These are phyloP conservation scores for Aristolochia contorta DNA, from an alignment of 164 flowering plant species.

Conservation along the genomic window DNA sequence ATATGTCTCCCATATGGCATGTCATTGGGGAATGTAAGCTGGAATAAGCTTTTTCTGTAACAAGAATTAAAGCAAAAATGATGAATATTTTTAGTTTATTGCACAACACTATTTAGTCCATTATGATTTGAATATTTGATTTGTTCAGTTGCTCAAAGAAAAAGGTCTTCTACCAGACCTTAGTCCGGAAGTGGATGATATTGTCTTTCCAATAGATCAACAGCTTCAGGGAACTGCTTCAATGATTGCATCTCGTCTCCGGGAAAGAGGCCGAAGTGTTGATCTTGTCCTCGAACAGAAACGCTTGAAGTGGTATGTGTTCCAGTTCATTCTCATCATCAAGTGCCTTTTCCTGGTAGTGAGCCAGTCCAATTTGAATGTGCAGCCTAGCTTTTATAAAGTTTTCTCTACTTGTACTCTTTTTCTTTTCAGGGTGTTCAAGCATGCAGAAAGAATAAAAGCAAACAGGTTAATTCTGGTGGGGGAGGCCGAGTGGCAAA, in stretches of 20 bases:
- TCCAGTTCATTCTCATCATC: background rate
- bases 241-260: constrained; percentile 53
- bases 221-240: constrained; percentile 81
- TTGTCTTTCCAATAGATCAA: constrained; percentile 68
- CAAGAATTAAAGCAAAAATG: no score
- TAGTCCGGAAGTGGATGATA: constrained; percentile 55
- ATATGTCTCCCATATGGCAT: no score
- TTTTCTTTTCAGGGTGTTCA: constrained; percentile 56
- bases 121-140: background rate
- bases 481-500: constrained; percentile 76
- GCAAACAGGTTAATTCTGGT: constrained; percentile 70
- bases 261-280: constrained; percentile 73
- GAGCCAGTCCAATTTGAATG: no score
- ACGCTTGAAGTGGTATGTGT: constrained; percentile 67
- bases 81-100: no score
- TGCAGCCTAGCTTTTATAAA: no score
- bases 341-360: constrained; percentile 23
- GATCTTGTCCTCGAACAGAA: constrained; percentile 84
- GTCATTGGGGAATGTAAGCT: no score
- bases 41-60: no score
- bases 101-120: background rate
- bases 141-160: constrained; percentile 73
- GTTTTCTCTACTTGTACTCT: no score
- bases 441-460: constrained; percentile 70
- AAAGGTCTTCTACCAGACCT: constrained; percentile 65